phyloP scores from a whole-genome alignment of 345 rosid species.

The Syzygium aromaticum region DNA sequence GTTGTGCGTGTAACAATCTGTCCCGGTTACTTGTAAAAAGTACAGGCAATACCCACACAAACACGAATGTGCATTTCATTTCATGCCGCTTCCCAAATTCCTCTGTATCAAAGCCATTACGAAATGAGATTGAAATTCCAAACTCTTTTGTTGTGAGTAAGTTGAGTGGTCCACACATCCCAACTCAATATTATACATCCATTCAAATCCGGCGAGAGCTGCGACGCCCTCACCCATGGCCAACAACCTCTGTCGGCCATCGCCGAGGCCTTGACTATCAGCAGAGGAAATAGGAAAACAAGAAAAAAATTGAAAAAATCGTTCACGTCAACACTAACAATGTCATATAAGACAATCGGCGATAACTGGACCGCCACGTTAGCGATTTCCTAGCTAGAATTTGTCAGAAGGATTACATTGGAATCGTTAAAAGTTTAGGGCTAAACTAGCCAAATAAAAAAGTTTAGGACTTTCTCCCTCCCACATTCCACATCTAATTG shows the following conservation, averaged over 20 bases:
- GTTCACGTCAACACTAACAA: rapidly evolving
- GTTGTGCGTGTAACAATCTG: not conserved
- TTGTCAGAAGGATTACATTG: rapidly evolving
- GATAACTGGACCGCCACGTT: rapidly evolving
- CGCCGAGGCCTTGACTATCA: rapidly evolving
- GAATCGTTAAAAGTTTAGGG: not conserved
- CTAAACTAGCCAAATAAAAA: not conserved
- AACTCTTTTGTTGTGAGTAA: not conserved
- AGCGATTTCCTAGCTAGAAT: rapidly evolving
- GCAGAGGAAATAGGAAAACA: not conserved
- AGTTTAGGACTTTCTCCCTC: not conserved
- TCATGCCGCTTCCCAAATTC: not conserved
- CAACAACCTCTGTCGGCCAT: rapidly evolving
- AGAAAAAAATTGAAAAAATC: not conserved
- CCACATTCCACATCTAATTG: not conserved
- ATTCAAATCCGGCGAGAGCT: rapidly evolving
- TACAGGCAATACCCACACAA: not conserved
- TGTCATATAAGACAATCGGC: rapidly evolving
- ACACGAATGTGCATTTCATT: not conserved
- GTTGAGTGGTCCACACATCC: not conserved
- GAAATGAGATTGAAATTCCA: not conserved
- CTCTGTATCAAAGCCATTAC: not conserved
- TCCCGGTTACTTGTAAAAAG: not conserved
- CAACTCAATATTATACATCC: not conserved
- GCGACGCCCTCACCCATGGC: not conserved